Conservation (phyloP, 108 stramenopile species). For the Cyclotella baltica region DNA sequence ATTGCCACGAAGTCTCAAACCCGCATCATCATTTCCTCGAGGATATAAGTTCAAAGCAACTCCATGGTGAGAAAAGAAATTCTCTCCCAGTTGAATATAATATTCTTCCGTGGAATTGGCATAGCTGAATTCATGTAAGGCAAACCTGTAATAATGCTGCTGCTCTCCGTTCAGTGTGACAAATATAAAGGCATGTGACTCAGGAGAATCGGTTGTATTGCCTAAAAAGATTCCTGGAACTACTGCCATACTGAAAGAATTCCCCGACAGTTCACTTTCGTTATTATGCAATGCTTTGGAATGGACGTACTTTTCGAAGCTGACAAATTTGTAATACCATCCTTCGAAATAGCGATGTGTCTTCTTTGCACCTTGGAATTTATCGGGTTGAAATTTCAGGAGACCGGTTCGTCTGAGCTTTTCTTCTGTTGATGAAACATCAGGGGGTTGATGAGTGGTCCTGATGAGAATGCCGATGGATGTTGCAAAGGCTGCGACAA, state of each 20-base stretch:
- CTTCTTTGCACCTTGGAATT: conserved; percentile 33
- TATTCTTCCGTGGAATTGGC: conserved; percentile 22
- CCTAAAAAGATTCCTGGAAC: conserved; percentile 44
- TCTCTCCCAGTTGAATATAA: conserved; percentile 35
- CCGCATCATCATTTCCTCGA: conserved; percentile 33
- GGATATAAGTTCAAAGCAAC: conserved; percentile 39
- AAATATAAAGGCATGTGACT: conserved; percentile 49
- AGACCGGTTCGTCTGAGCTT: conserved; percentile 13
- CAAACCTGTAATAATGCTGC: conserved; percentile 44
- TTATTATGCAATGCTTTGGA: not conserved
- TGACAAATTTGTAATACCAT: conserved; percentile 50
- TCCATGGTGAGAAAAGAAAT: conserved; percentile 29
- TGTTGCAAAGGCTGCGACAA: conserved; percentile 14
- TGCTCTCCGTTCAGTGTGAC: conserved; percentile 41
- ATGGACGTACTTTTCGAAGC: conserved; percentile 6
- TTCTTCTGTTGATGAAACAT: conserved; percentile 8
- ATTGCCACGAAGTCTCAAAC: conserved; percentile 21
- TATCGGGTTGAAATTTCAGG: conserved; percentile 37
- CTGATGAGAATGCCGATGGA: conserved; percentile 12
- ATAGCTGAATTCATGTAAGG: conserved; percentile 28
- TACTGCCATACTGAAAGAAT: conserved; percentile 39
- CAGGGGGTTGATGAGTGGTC: conserved; percentile 5
- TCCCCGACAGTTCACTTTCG: too few species aligned
- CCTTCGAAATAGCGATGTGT: conserved; percentile 36
- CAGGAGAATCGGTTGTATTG: conserved; percentile 15